Evolutionary conservation across 2,329 filamentous ascomycete species (phyloP), one percentile per base, ranked within the genome.

Genomic region (Fusarium buharicum): DNA sequence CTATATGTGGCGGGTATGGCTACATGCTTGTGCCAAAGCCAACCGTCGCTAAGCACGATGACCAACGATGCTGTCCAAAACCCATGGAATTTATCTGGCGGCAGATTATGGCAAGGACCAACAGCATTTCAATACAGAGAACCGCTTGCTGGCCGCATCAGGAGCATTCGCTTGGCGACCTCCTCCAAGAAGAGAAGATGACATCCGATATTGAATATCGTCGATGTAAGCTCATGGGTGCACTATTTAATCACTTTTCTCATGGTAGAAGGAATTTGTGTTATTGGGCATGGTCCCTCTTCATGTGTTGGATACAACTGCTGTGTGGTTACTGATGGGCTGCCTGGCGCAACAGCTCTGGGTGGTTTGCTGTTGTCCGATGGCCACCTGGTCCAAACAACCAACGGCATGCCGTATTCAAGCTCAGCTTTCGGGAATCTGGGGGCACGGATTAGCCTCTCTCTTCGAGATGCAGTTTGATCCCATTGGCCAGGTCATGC

Each of bases 11-110:
- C n/a, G 16, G 46, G 30, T 18, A 24, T 24, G 18, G 7, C n/a
- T 44, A 43, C 46, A 41, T 38, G 30, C 18, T 47, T 46, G 14
- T 48, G 27, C 30, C 38, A 30, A 49, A 30, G 11, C 34, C 41
- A 27, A 24, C n/a, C 18, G n/a, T 20, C 24, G 27, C 22, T 50
- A 3, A 36, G 20, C 16, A 8, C 4, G 24, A 45, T 24, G 8
- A 0, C 55, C 60, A 61, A 61, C 56, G 14, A 37, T 28, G 5
- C 9, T 36, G 12, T 28, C 7, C 4, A 16, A 24, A 11, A 39
- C 31, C 10, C 13, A 24, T 41, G 50, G 55, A 64, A 61, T 64
- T n/a, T n/a, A 55, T 20, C 37, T 3, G 22, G n/a, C 28, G 36
- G 46, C 28, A 46, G 30, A 56, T 56, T 46, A 17, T 33, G 30